phyloP scores from a whole-genome alignment of 1,284 basidiomycete species.

The Ceraceosorus guamensis region DNA sequence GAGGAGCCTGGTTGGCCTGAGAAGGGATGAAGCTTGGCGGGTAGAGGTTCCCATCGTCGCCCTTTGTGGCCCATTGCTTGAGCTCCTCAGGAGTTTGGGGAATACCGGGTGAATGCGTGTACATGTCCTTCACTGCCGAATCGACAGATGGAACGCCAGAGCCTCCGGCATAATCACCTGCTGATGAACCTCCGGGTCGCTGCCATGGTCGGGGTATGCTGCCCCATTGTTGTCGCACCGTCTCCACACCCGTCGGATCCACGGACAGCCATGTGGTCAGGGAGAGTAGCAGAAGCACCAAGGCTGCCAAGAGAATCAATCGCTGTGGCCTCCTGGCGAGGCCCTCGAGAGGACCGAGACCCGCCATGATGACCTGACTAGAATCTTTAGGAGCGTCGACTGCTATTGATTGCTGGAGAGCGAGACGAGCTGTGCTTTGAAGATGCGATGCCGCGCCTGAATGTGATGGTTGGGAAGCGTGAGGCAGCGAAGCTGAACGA shows the following conservation, averaged over 20 bases:
- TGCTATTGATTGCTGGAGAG: too few relatives aligned
- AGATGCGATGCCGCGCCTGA: too few relatives aligned
- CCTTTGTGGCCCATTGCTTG: constrained; percentile 28
- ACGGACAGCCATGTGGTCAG: constrained; percentile 34
- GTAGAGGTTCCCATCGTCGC: constrained; percentile 42
- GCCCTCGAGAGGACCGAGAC: constrained; percentile 23
- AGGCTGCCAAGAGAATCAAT: constrained; percentile 25
- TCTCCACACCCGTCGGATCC: constrained; percentile 15
- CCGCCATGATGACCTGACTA: constrained; percentile 10
- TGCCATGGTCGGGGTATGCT: constrained; percentile 18
- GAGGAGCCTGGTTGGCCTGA: constrained; percentile 21
- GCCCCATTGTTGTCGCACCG: constrained; percentile 15
- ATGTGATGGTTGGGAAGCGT: too few relatives aligned
- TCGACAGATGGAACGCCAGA: constrained; percentile 1
- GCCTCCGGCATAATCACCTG: neutral
- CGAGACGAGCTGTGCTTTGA: too few relatives aligned
- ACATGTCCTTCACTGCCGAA: constrained; percentile 23
- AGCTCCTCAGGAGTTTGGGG: constrained; percentile 35
- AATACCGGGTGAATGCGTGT: constrained; percentile 26
- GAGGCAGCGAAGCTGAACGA: too few relatives aligned
- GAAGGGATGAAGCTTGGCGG: constrained; percentile 39
- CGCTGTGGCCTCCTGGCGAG: constrained; percentile 33
- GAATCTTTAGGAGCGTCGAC: neutral
- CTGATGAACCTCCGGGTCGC: neutral
- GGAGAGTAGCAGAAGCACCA: constrained; percentile 27